Evolutionary conservation across 257 asterid genomes (phyloP), one percentile per base, ranked within the genome.

Genomic region (Nicotiana undulata): DNA sequence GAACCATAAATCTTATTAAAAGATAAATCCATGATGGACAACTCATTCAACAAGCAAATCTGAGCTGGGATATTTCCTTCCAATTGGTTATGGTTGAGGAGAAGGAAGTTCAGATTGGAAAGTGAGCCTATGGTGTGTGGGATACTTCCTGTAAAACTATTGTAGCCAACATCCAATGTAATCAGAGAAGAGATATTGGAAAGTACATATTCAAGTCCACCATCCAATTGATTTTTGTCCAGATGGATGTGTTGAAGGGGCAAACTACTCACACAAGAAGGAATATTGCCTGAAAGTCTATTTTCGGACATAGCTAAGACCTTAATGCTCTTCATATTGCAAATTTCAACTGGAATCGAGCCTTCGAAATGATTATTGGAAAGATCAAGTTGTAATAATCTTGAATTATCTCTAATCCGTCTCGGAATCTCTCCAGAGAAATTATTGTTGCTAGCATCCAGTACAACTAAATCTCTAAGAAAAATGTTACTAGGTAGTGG

Each of bases 1-100:
- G 56, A 6, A 20, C 60, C 51, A 28, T 26, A 34, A 60, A 44
- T 46, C 65, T 46, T 22, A 28, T 61, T 79, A 7, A 12, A 22
- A 37, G 75, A 79, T 1, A 79, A 32, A 52, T 79, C 81, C 70
- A 79, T 79, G 60, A 79, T 60, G 34, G 74, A 59, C 20, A 79
- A 18, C 13, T 32, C 11, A 5, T 79, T 26, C 28, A 59, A 6
- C 22, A 59, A 20, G 20, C 75, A 79, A 56, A 61, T 7, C 58
- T 79, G 61, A 26, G 28, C 0, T 37, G 76, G 82, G 26, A 79
- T 60, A 17, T 9, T 4, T 8, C 81, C 81, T 79, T 44, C 49
- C 17, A 79, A 44, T 44, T 46, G 63, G 29, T 75, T 75, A 51
- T 18, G 10, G 52, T 46, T 46, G 52, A 46, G 52, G 52, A 63